phyloP scores from a whole-genome alignment of 108 stramenopile species.

The Cyclotella baltica region DNA sequence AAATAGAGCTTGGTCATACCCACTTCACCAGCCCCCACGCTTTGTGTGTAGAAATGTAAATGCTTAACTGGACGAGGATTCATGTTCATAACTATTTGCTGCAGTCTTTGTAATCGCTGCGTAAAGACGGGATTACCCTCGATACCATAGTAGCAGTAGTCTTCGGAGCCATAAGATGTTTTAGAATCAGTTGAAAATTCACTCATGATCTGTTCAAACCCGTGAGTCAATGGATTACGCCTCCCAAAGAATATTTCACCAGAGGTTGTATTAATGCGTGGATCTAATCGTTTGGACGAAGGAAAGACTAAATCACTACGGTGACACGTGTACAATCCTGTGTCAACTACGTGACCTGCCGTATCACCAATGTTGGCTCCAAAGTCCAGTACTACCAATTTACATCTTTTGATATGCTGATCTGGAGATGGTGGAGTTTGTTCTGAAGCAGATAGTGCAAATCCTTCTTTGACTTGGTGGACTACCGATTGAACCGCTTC shows the following conservation, averaged over 20 bases:
- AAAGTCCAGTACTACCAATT: not conserved
- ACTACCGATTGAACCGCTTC: not conserved
- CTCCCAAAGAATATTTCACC: not conserved
- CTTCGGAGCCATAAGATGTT: conserved; percentile 23
- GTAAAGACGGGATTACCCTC: conserved; percentile 64
- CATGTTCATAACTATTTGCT: conserved; percentile 46
- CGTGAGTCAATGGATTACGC: not conserved
- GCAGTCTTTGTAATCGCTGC: conserved; percentile 37
- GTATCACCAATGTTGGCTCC: not conserved
- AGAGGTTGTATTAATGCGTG: not conserved
- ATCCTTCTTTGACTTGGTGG: not conserved
- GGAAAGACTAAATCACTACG: not conserved
- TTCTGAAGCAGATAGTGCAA: not conserved
- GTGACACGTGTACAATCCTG: not conserved
- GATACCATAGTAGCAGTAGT: conserved; percentile 56
- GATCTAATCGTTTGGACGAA: not conserved
- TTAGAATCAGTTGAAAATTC: no score
- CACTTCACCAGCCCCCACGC: conserved; percentile 51
- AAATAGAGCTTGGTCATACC: conserved; percentile 54
- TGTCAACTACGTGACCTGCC: not conserved
- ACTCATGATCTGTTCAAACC: not conserved
- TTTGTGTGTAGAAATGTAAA: conserved; percentile 57
- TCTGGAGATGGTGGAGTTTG: not conserved
- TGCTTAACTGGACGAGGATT: conserved; percentile 49
- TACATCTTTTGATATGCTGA: not conserved